A percentile compares a stretch with the other conserved stretches of the same genome.
phyloP scores from a whole-genome alignment of 2,329 filamentous ascomycete genomes.

The Podosphaera fusca region DNA sequence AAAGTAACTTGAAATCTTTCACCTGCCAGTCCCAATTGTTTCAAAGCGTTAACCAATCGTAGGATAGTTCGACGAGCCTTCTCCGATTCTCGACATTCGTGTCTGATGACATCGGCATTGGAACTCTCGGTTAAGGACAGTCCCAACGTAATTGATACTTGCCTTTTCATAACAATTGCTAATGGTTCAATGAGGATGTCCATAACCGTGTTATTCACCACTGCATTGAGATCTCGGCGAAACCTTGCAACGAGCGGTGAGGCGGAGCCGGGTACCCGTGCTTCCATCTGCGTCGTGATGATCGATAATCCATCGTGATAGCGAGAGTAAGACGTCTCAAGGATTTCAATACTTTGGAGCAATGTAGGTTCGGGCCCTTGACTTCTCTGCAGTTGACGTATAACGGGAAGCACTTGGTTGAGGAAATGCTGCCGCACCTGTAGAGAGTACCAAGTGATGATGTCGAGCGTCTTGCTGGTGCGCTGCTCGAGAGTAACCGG shows the following conservation, averaged over 20 bases:
- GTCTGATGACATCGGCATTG: conserved; percentile 1
- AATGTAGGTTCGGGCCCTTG: conserved; percentile 23
- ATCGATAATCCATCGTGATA: conserved; percentile 31
- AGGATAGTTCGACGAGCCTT: conserved; percentile 28
- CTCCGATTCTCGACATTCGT: conserved; percentile 12
- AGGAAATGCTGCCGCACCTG: conserved; percentile 38
- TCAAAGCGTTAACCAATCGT: conserved; percentile 32
- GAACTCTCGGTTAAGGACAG: conserved; percentile 5
- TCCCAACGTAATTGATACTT: conserved; percentile 27
- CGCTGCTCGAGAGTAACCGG: conserved; percentile 23
- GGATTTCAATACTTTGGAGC: conserved; percentile 28
- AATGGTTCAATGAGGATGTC: conserved; percentile 29
- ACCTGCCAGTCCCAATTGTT: conserved; percentile 42
- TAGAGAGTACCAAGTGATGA: conserved; percentile 35
- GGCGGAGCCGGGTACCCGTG: conserved; percentile 15
- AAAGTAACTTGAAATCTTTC: conserved; percentile 48
- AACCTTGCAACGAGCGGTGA: conserved; percentile 26
- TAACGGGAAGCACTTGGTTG: conserved; percentile 31
- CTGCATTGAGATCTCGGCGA: conserved; percentile 35
- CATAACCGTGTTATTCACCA: conserved; percentile 39
- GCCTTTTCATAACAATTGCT: conserved; percentile 27
- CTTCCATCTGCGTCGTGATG: conserved; percentile 25
- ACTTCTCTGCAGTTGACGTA: conserved; percentile 19
- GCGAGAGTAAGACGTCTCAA: conserved; percentile 35
- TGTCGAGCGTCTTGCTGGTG: conserved; percentile 29